Evolutionary conservation across 108 stramenopile genomes (phyloP), one percentile per base, ranked within the genome.

Genomic region (Nitzschia inconspicua): DNA sequence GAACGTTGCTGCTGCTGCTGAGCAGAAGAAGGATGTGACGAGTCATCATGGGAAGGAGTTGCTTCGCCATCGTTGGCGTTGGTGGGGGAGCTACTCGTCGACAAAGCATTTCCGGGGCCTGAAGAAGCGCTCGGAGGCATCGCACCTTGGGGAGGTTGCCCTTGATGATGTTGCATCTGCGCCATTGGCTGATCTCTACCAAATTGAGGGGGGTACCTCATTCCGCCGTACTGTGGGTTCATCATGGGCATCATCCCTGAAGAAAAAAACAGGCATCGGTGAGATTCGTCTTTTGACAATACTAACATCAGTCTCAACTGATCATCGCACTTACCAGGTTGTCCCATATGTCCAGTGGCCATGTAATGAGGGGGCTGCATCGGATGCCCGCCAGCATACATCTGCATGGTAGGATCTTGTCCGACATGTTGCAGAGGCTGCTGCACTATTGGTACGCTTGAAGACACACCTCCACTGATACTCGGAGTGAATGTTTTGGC

Each of bases 401-500:
- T 64, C 27, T 67, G 64, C 44, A 60, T 63, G 37, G 50, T 58
- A 4, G 67, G 68, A 63, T 65, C 61, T 8, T 19, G 4, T 26
- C 52, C 36, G 27, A 47, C 35, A 28, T 57, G 54, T 26, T 61
- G 60, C 3, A 50, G 56, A 20, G 18, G 68, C 47, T 39, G 63
- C 68, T 43, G 71, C 9, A 29, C 60, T n/a, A 60, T 25, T 48
- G 72, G 65, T 30, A 53, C 53, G 37, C 60, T 60, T 26, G 68
- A 16, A 30, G 61, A 18, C 31, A 48, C 58, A 31, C 60, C 43
- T 23, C 47, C 59, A 44, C 57, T 49, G 46, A 61, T 66, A 13
- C 76, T 72, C 7, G 91, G 91, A 24, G 84, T 88, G 37, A 93
- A 93, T 11, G 84, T 60, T 60, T 89, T 93, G 22, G 87, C 91